Base-by-base conservation (phyloP, 352 stramenopile genomes). In the Paralagenidium karlingii region DNA sequence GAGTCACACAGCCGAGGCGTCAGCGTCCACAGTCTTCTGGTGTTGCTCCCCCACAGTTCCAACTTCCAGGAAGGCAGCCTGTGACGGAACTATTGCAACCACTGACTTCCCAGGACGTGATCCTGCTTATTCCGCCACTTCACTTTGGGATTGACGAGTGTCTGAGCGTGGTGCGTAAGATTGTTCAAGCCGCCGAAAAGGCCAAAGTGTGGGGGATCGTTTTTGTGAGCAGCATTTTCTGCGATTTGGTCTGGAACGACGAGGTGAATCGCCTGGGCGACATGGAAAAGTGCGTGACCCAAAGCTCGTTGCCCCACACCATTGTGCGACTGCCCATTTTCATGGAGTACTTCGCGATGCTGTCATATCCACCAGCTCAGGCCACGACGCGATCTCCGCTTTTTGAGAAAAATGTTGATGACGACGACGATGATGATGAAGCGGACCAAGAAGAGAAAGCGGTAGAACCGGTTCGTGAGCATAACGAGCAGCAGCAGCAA, bases 311-410 rank as follows among this genome's bases (percentile, higher is more conserved):
- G 34, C 47, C 68, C 27, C 80, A 68, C 32, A 58, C 53, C 32
- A 78, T 85, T 39, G 33, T 85, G 32, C 64, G 75, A 0, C 46
- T 88, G 13, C 75, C 75, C 24, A 26, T 88, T 24, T 82, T 88
- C 21, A 82, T 85, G 57, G 75, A 88, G 53, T 88, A 85, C 44
- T 84, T 88, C 25, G 3, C 7, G 7, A n/a, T n/a, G n/a, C n/a
- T n/a, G n/a, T n/a, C n/a, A n/a, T n/a, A n/a, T n/a, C n/a, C n/a
- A n/a, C n/a, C n/a, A n/a, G n/a, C 28, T 15, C 11, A 32, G 28
- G 15, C 28, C 15, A 11, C 11, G 28, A 32, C 28, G 28, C 28
- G 11, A 15, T 32, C 28, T 13, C 28, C 28, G 11, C 29, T 11
- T 34, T 53, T 6, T 30, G 7, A 38, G n/a, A 36, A 36, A 7